A percentile compares a stretch with the other conserved stretches of the same genome.
Evolutionary conservation across 176 grass and related monocot species (phyloP).

Genomic region (barley (Hordeum vulgare)): DNA sequence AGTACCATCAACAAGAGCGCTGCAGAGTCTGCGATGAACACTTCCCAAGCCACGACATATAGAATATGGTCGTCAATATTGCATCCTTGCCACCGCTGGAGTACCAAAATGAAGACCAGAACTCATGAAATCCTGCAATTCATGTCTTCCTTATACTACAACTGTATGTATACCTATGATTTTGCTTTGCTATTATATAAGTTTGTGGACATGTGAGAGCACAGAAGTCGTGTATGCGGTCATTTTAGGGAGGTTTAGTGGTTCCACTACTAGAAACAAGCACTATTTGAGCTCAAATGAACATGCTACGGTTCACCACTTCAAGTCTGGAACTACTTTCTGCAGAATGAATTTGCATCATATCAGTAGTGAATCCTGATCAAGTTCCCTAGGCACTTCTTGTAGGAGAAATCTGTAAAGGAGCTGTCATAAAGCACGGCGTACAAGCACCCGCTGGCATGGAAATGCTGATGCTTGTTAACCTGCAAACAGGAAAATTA

Average conservation of each 20-base stretch:
- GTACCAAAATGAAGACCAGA: constrained; percentile 31
- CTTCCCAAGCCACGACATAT: constrained; percentile 34
- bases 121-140: too few species aligned
- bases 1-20: not conserved
- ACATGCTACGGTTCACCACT: constrained; percentile 1
- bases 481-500: constrained; percentile 11
- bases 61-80: constrained; percentile 42
- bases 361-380: constrained; percentile 29
- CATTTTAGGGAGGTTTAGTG: not conserved
- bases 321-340: constrained; percentile 23
- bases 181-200: not conserved
- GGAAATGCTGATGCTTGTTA: constrained; percentile 11
- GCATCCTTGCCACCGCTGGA: constrained; percentile 45
- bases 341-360: constrained; percentile 20
- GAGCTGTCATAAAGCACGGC: not conserved
- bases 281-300: not conserved
- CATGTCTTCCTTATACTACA: too few species aligned
- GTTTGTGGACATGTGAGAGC: constrained; percentile 10
- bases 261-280: not conserved
- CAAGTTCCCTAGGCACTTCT: constrained; percentile 46
- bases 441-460: constrained; percentile 24
- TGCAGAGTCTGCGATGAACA: constrained; percentile 20
- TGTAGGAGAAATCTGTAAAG: constrained; percentile 34
- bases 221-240: not conserved
- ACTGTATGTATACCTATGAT: too few species aligned